These are phyloP conservation scores for Erysimum cheiranthoides DNA, from an alignment of 345 rosid genomes.

Conservation along the genomic window DNA sequence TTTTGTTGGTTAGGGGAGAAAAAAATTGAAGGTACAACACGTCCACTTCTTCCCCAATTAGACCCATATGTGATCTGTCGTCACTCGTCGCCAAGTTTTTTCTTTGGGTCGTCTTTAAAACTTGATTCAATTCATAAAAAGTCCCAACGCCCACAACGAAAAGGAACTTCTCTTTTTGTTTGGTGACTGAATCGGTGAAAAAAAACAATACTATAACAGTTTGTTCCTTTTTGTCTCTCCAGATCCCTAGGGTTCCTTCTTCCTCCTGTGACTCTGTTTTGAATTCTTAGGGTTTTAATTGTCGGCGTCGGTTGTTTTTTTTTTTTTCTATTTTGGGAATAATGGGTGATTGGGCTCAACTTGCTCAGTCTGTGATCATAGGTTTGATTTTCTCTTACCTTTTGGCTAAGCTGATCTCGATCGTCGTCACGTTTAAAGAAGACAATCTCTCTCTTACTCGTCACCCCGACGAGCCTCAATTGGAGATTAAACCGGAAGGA, in stretches of 20 bases:
- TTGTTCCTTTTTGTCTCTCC: constrained; percentile 33
- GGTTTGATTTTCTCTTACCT: constrained; percentile 89
- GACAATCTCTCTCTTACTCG: constrained; percentile 75
- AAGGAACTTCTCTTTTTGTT: constrained; percentile 6
- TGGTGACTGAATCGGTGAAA: constrained; percentile 21
- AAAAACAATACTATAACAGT: background rate
- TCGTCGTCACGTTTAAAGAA: constrained; percentile 79
- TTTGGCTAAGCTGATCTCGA: constrained; percentile 86
- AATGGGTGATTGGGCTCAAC: constrained; percentile 83
- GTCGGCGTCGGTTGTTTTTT: constrained; percentile 2
- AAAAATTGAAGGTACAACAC: constrained; percentile 24
- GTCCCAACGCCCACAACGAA: constrained; percentile 28
- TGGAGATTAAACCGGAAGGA: constrained; percentile 28
- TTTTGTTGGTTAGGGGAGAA: background rate
- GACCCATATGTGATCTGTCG: constrained; percentile 40
- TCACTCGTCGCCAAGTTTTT: constrained; percentile 16
- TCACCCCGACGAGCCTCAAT: constrained; percentile 16
- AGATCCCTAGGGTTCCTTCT: constrained; percentile 36
- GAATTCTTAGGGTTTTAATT: constrained; percentile 5
- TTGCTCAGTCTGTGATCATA: constrained; percentile 72
- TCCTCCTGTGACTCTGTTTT: constrained; percentile 27
- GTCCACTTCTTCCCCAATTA: constrained; percentile 32
- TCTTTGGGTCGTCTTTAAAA: constrained; percentile 20
- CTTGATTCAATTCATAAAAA: constrained; percentile 27
- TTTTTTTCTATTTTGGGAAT: background rate